Base-by-base conservation (phyloP, 2,329 filamentous ascomycete genomes). In the Fusarium abutilonis region DNA sequence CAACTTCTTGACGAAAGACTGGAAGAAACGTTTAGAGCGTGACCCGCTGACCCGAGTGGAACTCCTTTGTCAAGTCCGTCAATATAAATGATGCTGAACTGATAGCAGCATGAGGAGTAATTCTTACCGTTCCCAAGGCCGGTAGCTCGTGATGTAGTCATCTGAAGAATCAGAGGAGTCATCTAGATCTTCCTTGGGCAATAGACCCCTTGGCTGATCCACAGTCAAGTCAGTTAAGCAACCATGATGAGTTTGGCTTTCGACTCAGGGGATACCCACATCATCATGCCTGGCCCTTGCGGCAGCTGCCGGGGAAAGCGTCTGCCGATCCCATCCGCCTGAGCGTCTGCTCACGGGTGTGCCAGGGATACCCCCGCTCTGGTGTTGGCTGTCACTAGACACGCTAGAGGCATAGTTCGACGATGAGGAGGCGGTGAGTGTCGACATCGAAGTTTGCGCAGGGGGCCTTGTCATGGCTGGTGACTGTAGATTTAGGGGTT, bases 321-420 rank as follows among this genome's bases (percentile, higher is more conserved):
- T 62, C 34, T 69, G 66, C 60, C 42, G 66, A 38, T 68, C 56
- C 66, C 66, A 69, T 63, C 54, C 66, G 6, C 66, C 66, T 42
- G 66, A 68, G 46, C 53, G 60, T 52, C 60, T 42, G 56, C 53
- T 67, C 29, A 53, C 29, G 29, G 66, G 66, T 17, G 66, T 68
- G 50, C 66, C 66, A 46, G 66, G 66, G 26, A 60, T 32, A 9
- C 60, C 65, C 58, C 52, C 60, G 26, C 59, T 62, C 50, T 56
- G 59, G 31, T 53, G 44, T 15, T 52, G 60, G 48, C 57, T 53
- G 51, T 53, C 62, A 26, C 63, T 66, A 14, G 64, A 67, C 36
- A 66, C 63, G 48, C 64, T 67, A 53, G 52, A 54, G 56, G 63
- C 39, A 41, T 67, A 67, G 55, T 61, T 66, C 1, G 64, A 67